Evolutionary conservation across 202 grass and related monocot species (phyloP).

Genomic region (Saccharum hybrid): DNA sequence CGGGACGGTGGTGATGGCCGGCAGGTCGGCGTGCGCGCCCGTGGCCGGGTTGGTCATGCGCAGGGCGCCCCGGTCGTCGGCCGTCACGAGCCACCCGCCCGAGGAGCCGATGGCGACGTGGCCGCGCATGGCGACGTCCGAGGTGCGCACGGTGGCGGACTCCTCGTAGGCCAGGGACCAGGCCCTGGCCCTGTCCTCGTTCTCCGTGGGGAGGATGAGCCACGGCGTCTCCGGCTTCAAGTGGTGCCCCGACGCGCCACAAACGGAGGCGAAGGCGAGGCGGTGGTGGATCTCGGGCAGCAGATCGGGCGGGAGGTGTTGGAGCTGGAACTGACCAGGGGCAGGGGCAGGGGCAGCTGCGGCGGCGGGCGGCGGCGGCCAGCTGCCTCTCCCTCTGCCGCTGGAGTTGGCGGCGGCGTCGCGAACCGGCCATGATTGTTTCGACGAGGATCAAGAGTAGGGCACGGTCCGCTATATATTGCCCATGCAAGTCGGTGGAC

Average conservation of each 20-base stretch:
- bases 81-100: slow-evolving; percentile 21
- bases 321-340: neutral
- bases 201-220: neutral
- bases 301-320: neutral
- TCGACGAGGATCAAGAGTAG: neutral
- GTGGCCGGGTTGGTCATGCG: slow-evolving; percentile 1
- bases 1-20: slow-evolving; percentile 1
- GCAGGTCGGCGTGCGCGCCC: neutral
- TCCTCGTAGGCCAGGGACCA: neutral
- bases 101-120: slow-evolving; percentile 9
- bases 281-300: neutral
- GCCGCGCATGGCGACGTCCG: neutral
- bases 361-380: too few relatives aligned
- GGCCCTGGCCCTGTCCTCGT: neutral
- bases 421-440: neutral
- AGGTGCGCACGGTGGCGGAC: too few relatives aligned
- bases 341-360: neutral
- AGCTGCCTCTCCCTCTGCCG: neutral
- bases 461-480: neutral
- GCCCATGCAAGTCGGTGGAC: neutral
- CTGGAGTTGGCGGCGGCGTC: neutral
- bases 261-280: neutral
- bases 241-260: neutral
- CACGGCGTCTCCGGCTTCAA: slow-evolving; percentile 7
- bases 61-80: neutral